Conservation (phyloP, 345 rosid species). For the Balakata baccata region DNA sequence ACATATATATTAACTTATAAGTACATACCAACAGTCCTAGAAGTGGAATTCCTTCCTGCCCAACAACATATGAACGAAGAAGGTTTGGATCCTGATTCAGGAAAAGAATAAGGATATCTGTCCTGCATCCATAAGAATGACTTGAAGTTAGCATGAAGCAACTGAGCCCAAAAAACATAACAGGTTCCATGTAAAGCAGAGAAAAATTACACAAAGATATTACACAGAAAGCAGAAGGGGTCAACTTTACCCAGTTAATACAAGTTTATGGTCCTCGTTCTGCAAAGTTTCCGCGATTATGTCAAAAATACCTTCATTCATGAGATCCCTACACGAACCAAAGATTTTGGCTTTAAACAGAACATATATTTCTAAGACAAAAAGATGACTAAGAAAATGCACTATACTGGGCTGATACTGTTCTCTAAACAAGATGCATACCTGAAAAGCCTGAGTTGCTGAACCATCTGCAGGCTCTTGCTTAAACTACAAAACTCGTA, state of each 20-base stretch:
- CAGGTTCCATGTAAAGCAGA: not conserved
- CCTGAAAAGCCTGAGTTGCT: constrained; percentile 82
- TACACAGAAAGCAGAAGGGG: constrained; percentile 11
- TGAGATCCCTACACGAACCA: constrained; percentile 61
- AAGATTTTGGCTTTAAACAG: not conserved
- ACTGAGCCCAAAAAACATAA: not conserved
- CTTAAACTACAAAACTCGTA: constrained; percentile 81
- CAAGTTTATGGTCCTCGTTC: constrained; percentile 71
- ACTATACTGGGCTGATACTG: not conserved
- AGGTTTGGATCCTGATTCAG: constrained; percentile 68
- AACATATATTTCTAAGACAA: not conserved
- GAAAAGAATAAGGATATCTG: constrained; percentile 84
- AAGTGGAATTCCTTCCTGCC: constrained; percentile 65
- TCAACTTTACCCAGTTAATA: constrained; percentile 72
- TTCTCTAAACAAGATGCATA: constrained; percentile 15
- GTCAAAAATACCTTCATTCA: constrained; percentile 73
- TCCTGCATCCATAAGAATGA: constrained; percentile 72
- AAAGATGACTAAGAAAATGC: not conserved
- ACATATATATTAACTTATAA: not conserved
- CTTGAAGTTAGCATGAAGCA: constrained; percentile 21
- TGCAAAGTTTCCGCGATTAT: constrained; percentile 65
- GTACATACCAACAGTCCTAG: constrained; percentile 79
- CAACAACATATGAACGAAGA: constrained; percentile 67
- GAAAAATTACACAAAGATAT: not conserved
- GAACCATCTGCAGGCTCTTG: constrained; percentile 88